Conservation (phyloP, 495 filamentous ascomycete species). For the Cenococcum geophilum region DNA sequence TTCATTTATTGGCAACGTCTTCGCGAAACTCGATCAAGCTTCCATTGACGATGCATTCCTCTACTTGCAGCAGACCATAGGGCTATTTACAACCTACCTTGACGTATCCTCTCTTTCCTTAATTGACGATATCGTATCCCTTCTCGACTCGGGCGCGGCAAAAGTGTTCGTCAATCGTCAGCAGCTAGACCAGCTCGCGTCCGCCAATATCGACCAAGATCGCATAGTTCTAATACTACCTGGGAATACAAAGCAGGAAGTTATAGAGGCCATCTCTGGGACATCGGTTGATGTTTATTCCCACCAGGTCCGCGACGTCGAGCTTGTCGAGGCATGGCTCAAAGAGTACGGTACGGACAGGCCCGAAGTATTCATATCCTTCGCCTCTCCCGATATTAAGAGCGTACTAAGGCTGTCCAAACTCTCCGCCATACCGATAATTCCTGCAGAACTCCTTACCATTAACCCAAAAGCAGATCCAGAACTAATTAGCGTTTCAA, state of each 20-base stretch:
- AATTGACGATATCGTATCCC: conserved; percentile 62
- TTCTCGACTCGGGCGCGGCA: conserved; percentile 81
- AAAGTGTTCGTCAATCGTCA: conserved; percentile 67
- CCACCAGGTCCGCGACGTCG: conserved; percentile 42
- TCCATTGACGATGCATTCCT: conserved; percentile 53
- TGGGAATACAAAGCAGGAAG: conserved; percentile 45
- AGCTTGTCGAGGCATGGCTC: conserved; percentile 41
- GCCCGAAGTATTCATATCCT: conserved; percentile 45
- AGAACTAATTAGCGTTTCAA: conserved; percentile 58
- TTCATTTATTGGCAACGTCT: conserved; percentile 70
- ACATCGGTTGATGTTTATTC: conserved; percentile 45
- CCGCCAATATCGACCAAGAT: conserved; percentile 51
- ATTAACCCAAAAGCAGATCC: conserved; percentile 47
- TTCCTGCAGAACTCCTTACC: conserved; percentile 65
- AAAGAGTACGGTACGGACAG: conserved; percentile 42
- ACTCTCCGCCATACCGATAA: conserved; percentile 63
- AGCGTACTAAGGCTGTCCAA: conserved; percentile 42
- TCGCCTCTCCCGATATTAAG: conserved; percentile 47
- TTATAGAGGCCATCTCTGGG: conserved; percentile 49
- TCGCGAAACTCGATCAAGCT: conserved; percentile 56
- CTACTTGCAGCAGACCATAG: conserved; percentile 65
- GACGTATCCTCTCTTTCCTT: conserved; percentile 66
- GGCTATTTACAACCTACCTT: conserved; percentile 62
- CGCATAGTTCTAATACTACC: conserved; percentile 45
- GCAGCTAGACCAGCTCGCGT: conserved; percentile 54